Base-by-base conservation (phyloP, 768 basidiomycete species). In the Suillus spraguei region DNA sequence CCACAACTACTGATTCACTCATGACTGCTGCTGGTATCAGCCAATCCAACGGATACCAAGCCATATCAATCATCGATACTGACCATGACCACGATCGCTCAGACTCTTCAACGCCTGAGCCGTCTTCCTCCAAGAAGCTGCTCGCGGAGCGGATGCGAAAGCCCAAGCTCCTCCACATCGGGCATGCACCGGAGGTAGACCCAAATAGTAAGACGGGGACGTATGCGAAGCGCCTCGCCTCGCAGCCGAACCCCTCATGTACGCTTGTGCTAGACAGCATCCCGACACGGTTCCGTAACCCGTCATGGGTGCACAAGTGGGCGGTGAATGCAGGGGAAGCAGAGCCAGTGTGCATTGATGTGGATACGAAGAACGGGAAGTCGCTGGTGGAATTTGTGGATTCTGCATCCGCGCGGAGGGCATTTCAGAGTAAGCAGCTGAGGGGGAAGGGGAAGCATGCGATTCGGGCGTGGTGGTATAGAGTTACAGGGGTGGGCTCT, bases 251-350 rank as follows among this genome's bases (percentile, higher is more conserved):
- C 65, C 81, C 81, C 6, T 74, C 80, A 3, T 78, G 83, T 16
- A 84, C 85, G 1, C 72, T 88, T 35, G 83, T 88, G 32, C 80
- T 88, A 73, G 85, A 87, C 65, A 80, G 81, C 60, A 72, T 88
- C 6, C 86, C 85, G 1, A 84, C 83, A 64, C 69, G 77, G 4
- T 76, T 80, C 66, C 81, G 85, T 52, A 79, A 74, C 5, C 67
- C 66, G 5, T 76, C 77, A 28, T 85, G 78, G 66, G 72, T 83
- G 39, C 75, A 75, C 46, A 68, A 65, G 22, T 87, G 86, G 84
- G 75, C 77, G 61, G 77, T 75, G 61, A 67, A 67, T 49, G 81
- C 78, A 6, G 80, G 77, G 55, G 76, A 72, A 0, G 69, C 74
- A 20, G 64, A 69, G 28, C 82, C 84, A 9, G 72, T 79, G 28